Base-by-base conservation (phyloP, 805 yeast genomes). In the Jamesozyma rosinii region DNA sequence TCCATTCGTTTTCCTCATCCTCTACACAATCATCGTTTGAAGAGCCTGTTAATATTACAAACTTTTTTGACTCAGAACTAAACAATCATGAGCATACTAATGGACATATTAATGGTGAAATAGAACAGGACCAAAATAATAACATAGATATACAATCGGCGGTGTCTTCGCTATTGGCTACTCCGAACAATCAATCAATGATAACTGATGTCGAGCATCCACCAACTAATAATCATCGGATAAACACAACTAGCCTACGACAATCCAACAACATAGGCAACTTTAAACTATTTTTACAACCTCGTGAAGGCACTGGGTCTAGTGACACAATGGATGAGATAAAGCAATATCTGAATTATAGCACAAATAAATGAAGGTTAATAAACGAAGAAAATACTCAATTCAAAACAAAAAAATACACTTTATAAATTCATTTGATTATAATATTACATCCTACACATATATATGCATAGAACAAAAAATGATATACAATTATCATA, bases 341-440 rank as follows among this genome's bases (percentile, higher is more conserved):
- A 18, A 52, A 49, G 24, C 49, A 50, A 32, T 59, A 57, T 40
- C 43, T 59, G 35, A 50, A 49, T 27, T 59, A 46, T 44, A 59
- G 59, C 6, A 61, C 56, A n/a, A n/a, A 9, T 34, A 20, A 34
- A 34, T 19, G 18, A 20, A 13, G 15, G 9, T 35, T 35, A n/a
- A 34, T 4, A 19, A 35, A 17, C 14, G 1, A 35, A 4, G 11
- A 8, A 37, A 6, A 38, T 31, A 18, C 34, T 5, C n/a, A 13
- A 3, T 18, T 8, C 4, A 18, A 29, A 9, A 29, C 29, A 24
- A 24, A 24, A 24, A 24, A 24, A 24, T 6, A 24, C 29, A 24
- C 29, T 24, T 24, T 24, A 31, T 15, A 31, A 15, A 6, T 31
- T 31, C n/a, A 14, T 31, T 31, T 31, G 6, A 21, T 38, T 29